Percentiles rank a stretch among this genome's conserved stretches.
These are phyloP conservation scores for Nemania diffusa DNA, from an alignment of 2,329 filamentous ascomycete genomes.

Conservation along the genomic window DNA sequence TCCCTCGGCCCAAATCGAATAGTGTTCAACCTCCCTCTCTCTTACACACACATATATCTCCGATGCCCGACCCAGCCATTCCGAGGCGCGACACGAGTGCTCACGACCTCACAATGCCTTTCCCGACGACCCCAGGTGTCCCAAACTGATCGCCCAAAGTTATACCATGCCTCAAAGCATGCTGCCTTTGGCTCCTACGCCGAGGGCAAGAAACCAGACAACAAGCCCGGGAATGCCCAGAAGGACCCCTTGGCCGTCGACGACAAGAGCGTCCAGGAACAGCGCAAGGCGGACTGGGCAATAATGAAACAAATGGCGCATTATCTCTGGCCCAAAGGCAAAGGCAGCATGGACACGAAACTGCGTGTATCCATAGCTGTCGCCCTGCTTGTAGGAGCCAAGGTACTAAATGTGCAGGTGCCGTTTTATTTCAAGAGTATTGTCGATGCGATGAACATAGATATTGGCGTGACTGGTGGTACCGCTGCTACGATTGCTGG, in stretches of 20 bases:
- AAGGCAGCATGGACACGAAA: conserved; percentile 78
- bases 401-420: conserved; percentile 96
- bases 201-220: conserved; percentile 30
- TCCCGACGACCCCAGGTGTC: conserved; percentile 30
- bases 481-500: conserved; percentile 90
- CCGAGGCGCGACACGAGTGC: conserved; percentile 29
- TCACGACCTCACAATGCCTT: conserved; percentile 42
- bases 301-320: conserved; percentile 98
- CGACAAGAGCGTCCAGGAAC: conserved; percentile 80
- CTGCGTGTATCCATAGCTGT: conserved; percentile 88
- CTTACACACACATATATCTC: not conserved
- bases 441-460: conserved; percentile 97
- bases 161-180: conserved; percentile 25
- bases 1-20: conserved; percentile 38
- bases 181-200: conserved; percentile 39
- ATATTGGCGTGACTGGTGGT: conserved; percentile 85
- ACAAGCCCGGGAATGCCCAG: conserved; percentile 37
- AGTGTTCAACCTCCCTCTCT: conserved; percentile 24
- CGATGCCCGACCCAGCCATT: conserved; percentile 4
- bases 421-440: conserved; percentile 99
- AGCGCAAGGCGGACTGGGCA: conserved; percentile 96
- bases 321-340: conserved; percentile 94
- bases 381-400: conserved; percentile 84
- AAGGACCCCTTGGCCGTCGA: conserved; percentile 70
- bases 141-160: conserved; percentile 13